Evolutionary conservation across 2,329 filamentous ascomycete species (phyloP).

Genomic region (Onygena corvina): DNA sequence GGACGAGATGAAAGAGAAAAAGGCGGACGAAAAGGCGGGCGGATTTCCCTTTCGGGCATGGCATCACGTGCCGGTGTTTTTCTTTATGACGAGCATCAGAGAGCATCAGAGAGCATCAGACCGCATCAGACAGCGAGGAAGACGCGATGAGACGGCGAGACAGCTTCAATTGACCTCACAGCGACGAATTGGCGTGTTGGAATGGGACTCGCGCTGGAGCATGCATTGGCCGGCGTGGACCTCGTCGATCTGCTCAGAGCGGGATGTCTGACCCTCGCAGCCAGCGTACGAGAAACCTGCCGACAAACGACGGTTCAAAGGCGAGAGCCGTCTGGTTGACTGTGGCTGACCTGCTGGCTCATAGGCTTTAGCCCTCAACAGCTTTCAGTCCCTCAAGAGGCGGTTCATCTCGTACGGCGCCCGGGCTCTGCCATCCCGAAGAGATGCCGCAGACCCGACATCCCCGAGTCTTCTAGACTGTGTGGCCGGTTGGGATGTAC

Average conservation of each 20-base stretch:
- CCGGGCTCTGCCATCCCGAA: conserved; percentile 30
- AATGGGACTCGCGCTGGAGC: not conserved
- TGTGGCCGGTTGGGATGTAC: conserved; percentile 50
- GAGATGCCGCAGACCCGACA: conserved; percentile 8
- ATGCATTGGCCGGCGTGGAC: conserved; percentile 2
- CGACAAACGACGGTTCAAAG: not conserved
- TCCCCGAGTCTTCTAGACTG: conserved; percentile 34
- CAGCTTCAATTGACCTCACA: no score
- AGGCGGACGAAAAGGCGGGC: not conserved
- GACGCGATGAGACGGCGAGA: no score
- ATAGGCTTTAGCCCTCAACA: conserved; percentile 40
- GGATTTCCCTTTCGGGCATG: not conserved
- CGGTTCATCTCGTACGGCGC: conserved; percentile 52
- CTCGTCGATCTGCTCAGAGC: conserved; percentile 5
- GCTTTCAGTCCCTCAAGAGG: conserved; percentile 39
- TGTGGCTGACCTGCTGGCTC: conserved; percentile 7
- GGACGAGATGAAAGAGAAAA: not conserved
- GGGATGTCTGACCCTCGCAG: not conserved
- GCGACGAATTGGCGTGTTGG: not conserved
- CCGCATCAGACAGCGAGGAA: no score
- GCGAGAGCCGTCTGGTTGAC: not conserved
- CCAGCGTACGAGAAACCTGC: not conserved
- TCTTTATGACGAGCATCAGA: not conserved
- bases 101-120: no score
- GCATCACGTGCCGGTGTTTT: not conserved